Evolutionary conservation across 495 filamentous ascomycete genomes (phyloP).

Genomic region (Annulohypoxylon maeteangense): DNA sequence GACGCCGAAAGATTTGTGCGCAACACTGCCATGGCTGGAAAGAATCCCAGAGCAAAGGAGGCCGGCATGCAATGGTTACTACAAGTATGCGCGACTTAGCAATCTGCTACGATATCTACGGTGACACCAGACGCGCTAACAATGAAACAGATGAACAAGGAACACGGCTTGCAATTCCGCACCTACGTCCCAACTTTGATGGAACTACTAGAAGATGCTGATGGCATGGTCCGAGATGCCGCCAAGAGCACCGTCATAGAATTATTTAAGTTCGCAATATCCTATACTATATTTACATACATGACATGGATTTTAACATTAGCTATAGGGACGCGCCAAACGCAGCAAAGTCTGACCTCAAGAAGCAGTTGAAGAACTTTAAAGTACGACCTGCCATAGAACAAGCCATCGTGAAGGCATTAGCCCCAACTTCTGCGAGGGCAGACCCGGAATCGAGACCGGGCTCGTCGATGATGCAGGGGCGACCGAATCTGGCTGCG

Average conservation of each 20-base stretch:
- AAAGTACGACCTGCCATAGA: conserved; percentile 88
- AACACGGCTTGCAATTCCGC: conserved; percentile 80
- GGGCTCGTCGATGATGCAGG: conserved; percentile 56
- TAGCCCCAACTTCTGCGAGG: conserved; percentile 64
- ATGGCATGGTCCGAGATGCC: conserved; percentile 82
- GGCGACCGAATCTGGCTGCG: conserved; percentile 57
- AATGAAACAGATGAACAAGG: conserved; percentile 74
- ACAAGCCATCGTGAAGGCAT: conserved; percentile 76
- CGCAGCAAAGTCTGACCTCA: conserved; percentile 86
- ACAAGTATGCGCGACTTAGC: conserved; percentile 59
- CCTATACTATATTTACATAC: background rate
- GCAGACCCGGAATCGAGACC: conserved; percentile 59
- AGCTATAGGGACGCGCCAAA: conserved; percentile 74
- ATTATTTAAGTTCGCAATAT: conserved; percentile 74
- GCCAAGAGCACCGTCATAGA: conserved; percentile 85
- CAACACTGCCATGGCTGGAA: conserved; percentile 78
- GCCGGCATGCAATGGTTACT: conserved; percentile 84
- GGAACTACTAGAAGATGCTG: conserved; percentile 87
- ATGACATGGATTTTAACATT: conserved; percentile 23
- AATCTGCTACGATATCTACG: background rate
- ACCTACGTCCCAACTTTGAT: conserved; percentile 84
- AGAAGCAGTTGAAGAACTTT: conserved; percentile 79
- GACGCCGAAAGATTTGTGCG: conserved; percentile 85
- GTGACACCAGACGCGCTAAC: conserved; percentile 22
- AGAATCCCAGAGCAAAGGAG: conserved; percentile 85